phyloP scores from a whole-genome alignment of 352 stramenopile genomes.

The Pythium scleroteichum region DNA sequence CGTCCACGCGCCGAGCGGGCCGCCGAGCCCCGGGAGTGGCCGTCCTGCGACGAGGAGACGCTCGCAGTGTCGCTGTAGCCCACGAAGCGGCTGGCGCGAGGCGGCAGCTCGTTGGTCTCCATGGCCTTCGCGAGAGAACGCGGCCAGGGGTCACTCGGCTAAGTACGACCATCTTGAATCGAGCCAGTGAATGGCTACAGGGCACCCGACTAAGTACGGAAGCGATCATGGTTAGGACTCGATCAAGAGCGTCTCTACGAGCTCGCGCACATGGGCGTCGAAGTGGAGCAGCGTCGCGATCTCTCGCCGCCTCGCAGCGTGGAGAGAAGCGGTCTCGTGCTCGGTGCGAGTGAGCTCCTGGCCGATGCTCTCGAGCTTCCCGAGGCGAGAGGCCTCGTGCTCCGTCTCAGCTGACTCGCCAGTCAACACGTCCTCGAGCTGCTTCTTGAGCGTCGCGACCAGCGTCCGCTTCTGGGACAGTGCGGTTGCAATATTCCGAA shows the following conservation, averaged over 20 bases:
- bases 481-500: background rate
- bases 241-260: conserved; percentile 14
- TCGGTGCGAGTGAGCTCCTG: conserved; percentile 13
- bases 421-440: conserved; percentile 9
- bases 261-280: conserved; percentile 20
- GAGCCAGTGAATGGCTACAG: background rate
- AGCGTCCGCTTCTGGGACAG: background rate
- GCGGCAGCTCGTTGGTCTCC: background rate
- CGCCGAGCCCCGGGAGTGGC: no score
- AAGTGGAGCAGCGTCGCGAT: conserved; percentile 25
- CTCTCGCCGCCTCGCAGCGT: conserved; percentile 3
- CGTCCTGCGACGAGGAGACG: conserved; percentile 2
- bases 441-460: conserved; percentile 1
- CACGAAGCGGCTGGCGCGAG: background rate
- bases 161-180: conserved; percentile 8
- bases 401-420: background rate
- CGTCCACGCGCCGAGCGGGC: background rate
- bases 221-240: background rate
- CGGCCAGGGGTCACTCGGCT: no score
- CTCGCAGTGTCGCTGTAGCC: conserved; percentile 9
- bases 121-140: no score
- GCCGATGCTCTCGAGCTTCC: conserved; percentile 2
- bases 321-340: background rate
- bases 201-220: background rate
- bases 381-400: background rate